Conservation (phyloP, 352 stramenopile genomes). For the Blastocystis sp. region DNA sequence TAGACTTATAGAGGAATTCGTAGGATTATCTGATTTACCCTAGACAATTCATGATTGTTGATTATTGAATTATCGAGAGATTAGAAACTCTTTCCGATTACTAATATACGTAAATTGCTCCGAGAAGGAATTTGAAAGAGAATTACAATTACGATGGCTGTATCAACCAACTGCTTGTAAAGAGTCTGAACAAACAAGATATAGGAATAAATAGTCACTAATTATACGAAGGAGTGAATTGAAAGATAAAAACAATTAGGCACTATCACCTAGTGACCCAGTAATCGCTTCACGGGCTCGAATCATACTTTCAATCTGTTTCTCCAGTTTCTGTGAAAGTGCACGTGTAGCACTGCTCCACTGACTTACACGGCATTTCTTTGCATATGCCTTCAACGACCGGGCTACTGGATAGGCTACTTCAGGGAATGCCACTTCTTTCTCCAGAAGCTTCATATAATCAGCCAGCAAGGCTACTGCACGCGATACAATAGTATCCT, state of each 20-base stretch:
- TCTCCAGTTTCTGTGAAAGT: constrained; percentile 40
- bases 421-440: constrained; percentile 87
- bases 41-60: too few relatives aligned
- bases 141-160: too few relatives aligned
- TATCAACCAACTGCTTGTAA: too few relatives aligned
- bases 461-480: constrained; percentile 85
- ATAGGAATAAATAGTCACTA: too few relatives aligned
- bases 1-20: not conserved
- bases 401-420: constrained; percentile 72
- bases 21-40: not conserved
- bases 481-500: constrained; percentile 80
- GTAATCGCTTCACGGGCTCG: constrained; percentile 5
- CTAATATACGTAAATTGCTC: too few relatives aligned
- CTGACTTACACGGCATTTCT: constrained; percentile 56
- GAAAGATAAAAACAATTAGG: too few relatives aligned
- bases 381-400: constrained; percentile 31
- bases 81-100: too few relatives aligned
- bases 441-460: constrained; percentile 87
- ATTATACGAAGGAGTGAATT: too few relatives aligned
- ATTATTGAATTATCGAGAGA: too few relatives aligned
- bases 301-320: constrained; percentile 53
- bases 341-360: constrained; percentile 49
- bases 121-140: too few relatives aligned
- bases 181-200: too few relatives aligned
- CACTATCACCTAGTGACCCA: constrained; percentile 3